phyloP scores from a whole-genome alignment of 768 basidiomycete genomes.

The Termitomyces sp. region DNA sequence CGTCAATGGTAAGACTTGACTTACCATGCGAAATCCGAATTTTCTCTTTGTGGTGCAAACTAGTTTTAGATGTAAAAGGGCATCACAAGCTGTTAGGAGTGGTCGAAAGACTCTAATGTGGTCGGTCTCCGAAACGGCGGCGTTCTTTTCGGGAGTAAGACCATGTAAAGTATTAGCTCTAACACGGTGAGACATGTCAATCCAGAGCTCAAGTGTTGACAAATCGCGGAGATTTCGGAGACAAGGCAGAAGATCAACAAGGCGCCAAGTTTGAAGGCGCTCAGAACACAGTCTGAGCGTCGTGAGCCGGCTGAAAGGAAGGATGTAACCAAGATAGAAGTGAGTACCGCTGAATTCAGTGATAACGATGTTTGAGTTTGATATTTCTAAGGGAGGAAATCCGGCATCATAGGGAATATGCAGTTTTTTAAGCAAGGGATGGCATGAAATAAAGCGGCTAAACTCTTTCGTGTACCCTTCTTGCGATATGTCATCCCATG shows the following conservation, averaged over 20 bases:
- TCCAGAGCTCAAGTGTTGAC: slow-evolving; percentile 14
- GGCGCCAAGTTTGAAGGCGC: slow-evolving; percentile 14
- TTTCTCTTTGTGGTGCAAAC: slow-evolving; percentile 16
- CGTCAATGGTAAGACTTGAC: not conserved
- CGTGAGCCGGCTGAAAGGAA: slow-evolving; percentile 11
- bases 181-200: slow-evolving; percentile 15
- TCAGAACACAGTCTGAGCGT: slow-evolving; percentile 15
- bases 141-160: slow-evolving; percentile 9
- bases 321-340: slow-evolving; percentile 10
- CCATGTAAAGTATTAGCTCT: not conserved
- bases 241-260: slow-evolving; percentile 12
- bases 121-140: slow-evolving; percentile 11
- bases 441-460: slow-evolving; percentile 13
- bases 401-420: slow-evolving; percentile 13
- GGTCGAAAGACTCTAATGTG: slow-evolving; percentile 16
- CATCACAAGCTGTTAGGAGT: slow-evolving; percentile 11
- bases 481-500: slow-evolving; percentile 5
- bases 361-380: slow-evolving; percentile 8
- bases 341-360: slow-evolving; percentile 15
- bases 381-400: slow-evolving; percentile 8
- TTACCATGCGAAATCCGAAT: slow-evolving; percentile 15
- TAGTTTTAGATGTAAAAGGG: slow-evolving; percentile 15
- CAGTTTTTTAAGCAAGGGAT: slow-evolving; percentile 12
- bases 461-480: slow-evolving; percentile 11
- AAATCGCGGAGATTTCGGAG: slow-evolving; percentile 10